Conservation (phyloP, 2,329 filamentous ascomycete species). For the Verticillium tricorpus region DNA sequence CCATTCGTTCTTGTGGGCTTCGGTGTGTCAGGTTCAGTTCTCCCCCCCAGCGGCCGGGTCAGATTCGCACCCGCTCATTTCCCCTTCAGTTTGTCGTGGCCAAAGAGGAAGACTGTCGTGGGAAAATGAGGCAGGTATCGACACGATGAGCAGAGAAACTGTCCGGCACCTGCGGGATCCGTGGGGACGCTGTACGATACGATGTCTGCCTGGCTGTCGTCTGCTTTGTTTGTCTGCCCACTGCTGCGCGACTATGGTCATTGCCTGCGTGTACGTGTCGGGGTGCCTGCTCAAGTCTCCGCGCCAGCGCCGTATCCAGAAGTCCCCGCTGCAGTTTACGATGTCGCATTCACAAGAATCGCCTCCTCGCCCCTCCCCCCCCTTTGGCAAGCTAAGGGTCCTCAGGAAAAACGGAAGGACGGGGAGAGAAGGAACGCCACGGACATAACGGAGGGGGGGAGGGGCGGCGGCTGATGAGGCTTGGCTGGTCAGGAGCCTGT, state of each 20-base stretch:
- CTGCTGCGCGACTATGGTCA: too few species aligned
- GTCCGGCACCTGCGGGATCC: not conserved
- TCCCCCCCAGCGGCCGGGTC: not conserved
- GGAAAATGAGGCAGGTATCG: not conserved
- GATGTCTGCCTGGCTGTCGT: too few species aligned
- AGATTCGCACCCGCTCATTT: not conserved
- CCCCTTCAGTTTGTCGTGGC: not conserved
- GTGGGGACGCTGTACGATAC: not conserved
- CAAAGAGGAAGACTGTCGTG: not conserved
- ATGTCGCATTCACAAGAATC: too few species aligned
- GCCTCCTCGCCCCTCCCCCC: too few species aligned
- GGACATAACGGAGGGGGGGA: not conserved
- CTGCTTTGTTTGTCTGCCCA: too few species aligned
- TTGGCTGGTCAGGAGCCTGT: not conserved
- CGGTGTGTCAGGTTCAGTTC: not conserved
- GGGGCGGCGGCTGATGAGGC: not conserved
- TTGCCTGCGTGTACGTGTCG: too few species aligned
- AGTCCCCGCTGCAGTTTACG: too few species aligned
- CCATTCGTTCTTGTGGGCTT: not conserved
- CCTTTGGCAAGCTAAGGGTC: too few species aligned
- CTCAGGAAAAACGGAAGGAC: too few species aligned
- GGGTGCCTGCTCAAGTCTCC: too few species aligned
- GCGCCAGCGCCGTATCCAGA: too few species aligned
- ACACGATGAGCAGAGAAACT: not conserved
- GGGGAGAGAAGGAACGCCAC: too few species aligned